Percentiles rank a stretch among this genome's conserved stretches.
Evolutionary conservation across 352 stramenopile genomes (phyloP).

Genomic region (Globisporangium sylvaticum): DNA sequence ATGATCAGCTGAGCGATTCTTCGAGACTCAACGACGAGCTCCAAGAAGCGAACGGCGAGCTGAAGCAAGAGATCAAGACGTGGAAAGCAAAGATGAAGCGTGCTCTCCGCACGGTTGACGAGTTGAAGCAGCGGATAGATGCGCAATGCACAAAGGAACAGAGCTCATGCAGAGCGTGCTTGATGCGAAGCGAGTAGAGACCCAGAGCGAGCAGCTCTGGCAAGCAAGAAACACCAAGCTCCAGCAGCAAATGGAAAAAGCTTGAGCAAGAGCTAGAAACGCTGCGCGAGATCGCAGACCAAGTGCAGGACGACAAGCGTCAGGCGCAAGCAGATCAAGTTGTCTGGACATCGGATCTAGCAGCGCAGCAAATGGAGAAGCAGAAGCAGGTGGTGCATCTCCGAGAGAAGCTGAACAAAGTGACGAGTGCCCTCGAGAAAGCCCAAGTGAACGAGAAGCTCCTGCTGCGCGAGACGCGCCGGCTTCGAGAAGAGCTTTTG

Average conservation of each 20-base stretch:
- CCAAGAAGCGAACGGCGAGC: conserved; percentile 14
- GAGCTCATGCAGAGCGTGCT: conserved; percentile 14
- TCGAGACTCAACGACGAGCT: conserved; percentile 17
- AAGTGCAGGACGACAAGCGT: conserved; percentile 17
- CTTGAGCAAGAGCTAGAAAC: conserved; percentile 10
- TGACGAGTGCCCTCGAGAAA: conserved; percentile 28
- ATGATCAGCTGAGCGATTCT: conserved; percentile 24
- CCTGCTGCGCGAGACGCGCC: conserved; percentile 40
- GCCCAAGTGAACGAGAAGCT: conserved; percentile 43
- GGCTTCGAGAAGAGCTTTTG: conserved; percentile 55
- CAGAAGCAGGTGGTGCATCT: conserved; percentile 26
- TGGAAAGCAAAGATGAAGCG: conserved; percentile 49
- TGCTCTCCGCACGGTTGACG: conserved; percentile 23
- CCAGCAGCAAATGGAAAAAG: conserved; percentile 23
- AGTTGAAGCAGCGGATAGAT: conserved; percentile 31
- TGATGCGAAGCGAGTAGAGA: conserved; percentile 25
- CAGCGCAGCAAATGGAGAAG: conserved; percentile 31
- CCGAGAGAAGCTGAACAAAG: conserved; percentile 24
- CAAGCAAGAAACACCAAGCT: conserved; percentile 29
- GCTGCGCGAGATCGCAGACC: conserved; percentile 20
- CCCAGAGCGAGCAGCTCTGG: conserved; percentile 26
- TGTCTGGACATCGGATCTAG: conserved; percentile 17
- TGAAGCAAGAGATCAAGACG: conserved; percentile 25
- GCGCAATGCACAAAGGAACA: conserved; percentile 9
- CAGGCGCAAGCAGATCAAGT: conserved; percentile 21